Evolutionary conservation across 352 stramenopile genomes (phyloP).

Genomic region (Elongisporangium anandrum): DNA sequence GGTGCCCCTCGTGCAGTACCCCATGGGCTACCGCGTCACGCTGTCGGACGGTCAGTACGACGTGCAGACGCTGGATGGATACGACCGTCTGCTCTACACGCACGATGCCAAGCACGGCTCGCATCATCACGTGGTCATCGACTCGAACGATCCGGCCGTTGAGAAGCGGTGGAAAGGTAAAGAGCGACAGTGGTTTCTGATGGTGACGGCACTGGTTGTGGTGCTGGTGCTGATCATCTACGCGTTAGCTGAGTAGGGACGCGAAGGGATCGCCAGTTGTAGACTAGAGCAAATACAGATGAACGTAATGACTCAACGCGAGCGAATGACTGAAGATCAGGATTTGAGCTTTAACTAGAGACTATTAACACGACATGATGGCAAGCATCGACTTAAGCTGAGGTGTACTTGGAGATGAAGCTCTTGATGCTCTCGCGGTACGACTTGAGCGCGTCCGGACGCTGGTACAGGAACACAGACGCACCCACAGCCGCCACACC

Average conservation of each 20-base stretch:
- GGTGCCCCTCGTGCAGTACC: slow-evolving; percentile 74
- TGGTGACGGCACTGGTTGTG: slow-evolving; percentile 21
- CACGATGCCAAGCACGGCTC: slow-evolving; percentile 32
- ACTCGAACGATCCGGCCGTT: slow-evolving; percentile 35
- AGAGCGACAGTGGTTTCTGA: slow-evolving; percentile 15
- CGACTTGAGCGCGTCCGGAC: not conserved
- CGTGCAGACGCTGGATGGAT: slow-evolving; percentile 45
- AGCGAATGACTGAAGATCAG: not conserved
- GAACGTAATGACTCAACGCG: no score
- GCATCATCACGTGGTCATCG: slow-evolving; percentile 36
- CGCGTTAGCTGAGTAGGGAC: not conserved
- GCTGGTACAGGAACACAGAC: not conserved
- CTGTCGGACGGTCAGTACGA: slow-evolving; percentile 59
- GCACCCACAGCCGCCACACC: not conserved
- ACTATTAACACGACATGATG: not conserved
- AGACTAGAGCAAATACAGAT: slow-evolving; percentile 36
- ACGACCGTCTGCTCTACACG: slow-evolving; percentile 51
- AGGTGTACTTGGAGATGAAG: not conserved
- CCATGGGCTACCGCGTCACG: slow-evolving; percentile 42
- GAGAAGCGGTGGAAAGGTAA: slow-evolving; percentile 14
- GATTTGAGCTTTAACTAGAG: not conserved
- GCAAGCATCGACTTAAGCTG: not conserved
- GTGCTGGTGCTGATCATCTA: slow-evolving; percentile 5
- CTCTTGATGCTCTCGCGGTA: not conserved
- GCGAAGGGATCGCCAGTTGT: slow-evolving; percentile 17